Evolutionary conservation across 805 yeast genomes (phyloP).

Genomic region (Saccharomycopsis sp.): DNA sequence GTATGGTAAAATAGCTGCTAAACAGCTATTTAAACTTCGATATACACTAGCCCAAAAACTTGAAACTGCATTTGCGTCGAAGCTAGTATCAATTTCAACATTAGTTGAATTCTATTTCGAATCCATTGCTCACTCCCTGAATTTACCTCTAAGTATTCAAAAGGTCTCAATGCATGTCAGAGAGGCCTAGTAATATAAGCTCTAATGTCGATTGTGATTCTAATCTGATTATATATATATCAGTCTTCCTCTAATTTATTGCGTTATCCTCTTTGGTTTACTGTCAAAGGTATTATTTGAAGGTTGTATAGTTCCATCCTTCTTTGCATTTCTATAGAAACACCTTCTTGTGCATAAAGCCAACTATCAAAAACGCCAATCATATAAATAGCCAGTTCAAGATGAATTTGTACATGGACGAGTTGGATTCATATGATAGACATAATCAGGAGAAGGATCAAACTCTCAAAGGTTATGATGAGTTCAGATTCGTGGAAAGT

Average conservation of each 20-base stretch:
- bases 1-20: not conserved
- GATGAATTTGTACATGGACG: not conserved
- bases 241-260: no score
- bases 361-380: not conserved
- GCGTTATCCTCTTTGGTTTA: no score
- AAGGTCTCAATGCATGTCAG: not conserved
- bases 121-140: not conserved
- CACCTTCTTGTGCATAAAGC: not conserved
- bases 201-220: not conserved
- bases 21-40: not conserved
- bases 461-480: not conserved
- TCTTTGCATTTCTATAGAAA: not conserved
- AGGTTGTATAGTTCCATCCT: not conserved
- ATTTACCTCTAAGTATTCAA: not conserved
- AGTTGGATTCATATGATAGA: not conserved
- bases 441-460: not conserved
- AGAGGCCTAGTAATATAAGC: not conserved
- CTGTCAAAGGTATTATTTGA: no score
- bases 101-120: not conserved
- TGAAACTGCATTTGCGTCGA: slow-evolving; percentile 1
- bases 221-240: no score
- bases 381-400: not conserved
- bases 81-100: not conserved
- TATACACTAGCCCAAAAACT: not conserved
- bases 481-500: slow-evolving; percentile 4